Evolutionary conservation across 208 protist species (phyloP).

Genomic region (Endotrypanum monterogeii): DNA sequence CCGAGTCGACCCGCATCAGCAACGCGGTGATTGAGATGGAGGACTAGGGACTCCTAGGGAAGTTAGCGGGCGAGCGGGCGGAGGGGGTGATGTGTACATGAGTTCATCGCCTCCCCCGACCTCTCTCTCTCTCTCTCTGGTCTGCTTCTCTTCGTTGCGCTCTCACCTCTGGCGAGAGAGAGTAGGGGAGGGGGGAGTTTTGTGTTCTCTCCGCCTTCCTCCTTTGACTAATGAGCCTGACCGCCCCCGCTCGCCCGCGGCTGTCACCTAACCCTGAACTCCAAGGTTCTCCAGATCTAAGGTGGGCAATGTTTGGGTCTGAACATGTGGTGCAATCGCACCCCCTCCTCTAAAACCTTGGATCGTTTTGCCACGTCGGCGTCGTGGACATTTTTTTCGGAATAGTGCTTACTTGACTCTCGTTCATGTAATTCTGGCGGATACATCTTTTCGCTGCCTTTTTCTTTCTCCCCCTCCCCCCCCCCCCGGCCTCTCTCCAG

Average conservation of each 20-base stretch:
- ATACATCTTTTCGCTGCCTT: neutral
- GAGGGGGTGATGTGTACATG: neutral
- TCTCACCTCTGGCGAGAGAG: neutral
- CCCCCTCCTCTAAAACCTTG: neutral
- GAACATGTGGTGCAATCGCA: neutral
- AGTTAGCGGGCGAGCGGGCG: no score
- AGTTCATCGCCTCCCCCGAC: neutral
- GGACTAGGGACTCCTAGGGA: slow-evolving; percentile 36
- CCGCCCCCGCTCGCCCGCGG: no score
- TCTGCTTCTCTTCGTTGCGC: neutral
- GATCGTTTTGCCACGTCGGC: neutral
- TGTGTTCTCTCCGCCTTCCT: neutral
- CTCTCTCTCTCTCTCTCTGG: neutral
- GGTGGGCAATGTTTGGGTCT: neutral
- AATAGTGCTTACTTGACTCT: no score
- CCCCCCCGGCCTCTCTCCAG: neutral
- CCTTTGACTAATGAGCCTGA: no score
- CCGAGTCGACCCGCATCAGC: slow-evolving; percentile 18
- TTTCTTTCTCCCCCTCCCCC: neutral
- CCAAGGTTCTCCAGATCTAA: neutral
- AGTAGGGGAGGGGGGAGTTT: no score
- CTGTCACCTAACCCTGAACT: neutral
- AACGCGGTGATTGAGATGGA: slow-evolving; percentile 85
- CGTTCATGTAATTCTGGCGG: no score
- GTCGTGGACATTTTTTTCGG: neutral